These are phyloP conservation scores for Aspergillus sclerotioniger DNA, from an alignment of 495 filamentous ascomycete species.

Conservation along the genomic window DNA sequence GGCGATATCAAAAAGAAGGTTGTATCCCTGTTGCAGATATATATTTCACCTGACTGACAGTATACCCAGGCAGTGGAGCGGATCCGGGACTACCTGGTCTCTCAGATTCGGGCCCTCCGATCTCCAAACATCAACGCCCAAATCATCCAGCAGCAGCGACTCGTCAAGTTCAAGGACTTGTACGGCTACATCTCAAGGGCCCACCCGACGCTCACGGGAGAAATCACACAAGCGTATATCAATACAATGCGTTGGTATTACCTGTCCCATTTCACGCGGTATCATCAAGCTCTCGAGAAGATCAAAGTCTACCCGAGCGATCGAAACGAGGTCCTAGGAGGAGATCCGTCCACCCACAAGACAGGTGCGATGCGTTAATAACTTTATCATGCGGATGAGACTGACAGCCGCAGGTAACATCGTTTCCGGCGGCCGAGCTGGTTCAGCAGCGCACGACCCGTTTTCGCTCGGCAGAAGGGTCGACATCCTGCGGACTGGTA, in stretches of 20 bases:
- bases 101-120: constrained; percentile 86
- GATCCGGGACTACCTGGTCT: constrained; percentile 89
- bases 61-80: constrained; percentile 75
- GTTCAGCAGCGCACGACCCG: constrained; percentile 74
- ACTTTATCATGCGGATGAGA: neutral
- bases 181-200: constrained; percentile 79
- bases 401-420: constrained; percentile 29
- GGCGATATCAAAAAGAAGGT: constrained; percentile 81
- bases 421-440: constrained; percentile 35
- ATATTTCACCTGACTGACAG: constrained; percentile 13
- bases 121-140: constrained; percentile 96
- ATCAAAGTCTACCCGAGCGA: constrained; percentile 80
- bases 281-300: constrained; percentile 77
- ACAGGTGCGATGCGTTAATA: constrained; percentile 34
- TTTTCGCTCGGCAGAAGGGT: constrained; percentile 83
- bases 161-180: constrained; percentile 82
- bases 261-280: constrained; percentile 83
- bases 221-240: constrained; percentile 91
- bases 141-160: constrained; percentile 86
- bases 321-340: constrained; percentile 79
- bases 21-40: constrained; percentile 12
- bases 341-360: constrained; percentile 66
- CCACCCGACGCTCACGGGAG: constrained; percentile 73
- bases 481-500: constrained; percentile 70
- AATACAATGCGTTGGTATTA: constrained; percentile 99